Evolutionary conservation across 2,329 filamentous ascomycete genomes (phyloP).

Genomic region (Dactylellina haptotyla): DNA sequence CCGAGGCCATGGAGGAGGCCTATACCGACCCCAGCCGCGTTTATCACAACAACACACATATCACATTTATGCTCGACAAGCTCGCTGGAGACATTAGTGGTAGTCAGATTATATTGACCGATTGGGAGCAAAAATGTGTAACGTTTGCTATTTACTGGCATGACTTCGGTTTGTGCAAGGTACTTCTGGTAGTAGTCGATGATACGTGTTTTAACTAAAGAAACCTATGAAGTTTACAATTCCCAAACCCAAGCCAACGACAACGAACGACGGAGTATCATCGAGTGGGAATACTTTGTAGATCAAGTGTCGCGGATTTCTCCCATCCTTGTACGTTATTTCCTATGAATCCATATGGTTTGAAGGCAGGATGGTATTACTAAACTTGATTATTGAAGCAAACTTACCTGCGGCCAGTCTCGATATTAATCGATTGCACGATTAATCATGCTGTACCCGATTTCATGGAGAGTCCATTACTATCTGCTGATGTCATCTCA

Average conservation of each 20-base stretch:
- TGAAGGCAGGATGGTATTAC: background rate
- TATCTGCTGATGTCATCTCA: constrained; percentile 8
- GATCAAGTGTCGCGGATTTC: constrained; percentile 18
- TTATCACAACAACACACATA: constrained; percentile 46
- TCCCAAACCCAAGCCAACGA: constrained; percentile 24
- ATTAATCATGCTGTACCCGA: constrained; percentile 26
- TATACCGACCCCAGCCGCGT: constrained; percentile 19
- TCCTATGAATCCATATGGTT: background rate
- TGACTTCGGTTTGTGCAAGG: constrained; percentile 36
- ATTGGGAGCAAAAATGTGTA: constrained; percentile 29
- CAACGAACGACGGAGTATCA: constrained; percentile 41
- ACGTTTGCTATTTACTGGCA: constrained; percentile 52
- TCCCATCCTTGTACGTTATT: constrained; percentile 21
- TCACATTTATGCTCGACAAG: constrained; percentile 44
- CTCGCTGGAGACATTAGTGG: constrained; percentile 17
- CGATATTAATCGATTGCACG: constrained; percentile 31
- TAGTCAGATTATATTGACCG: constrained; percentile 13
- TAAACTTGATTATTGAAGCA: constrained; percentile 11
- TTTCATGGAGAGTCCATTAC: background rate
- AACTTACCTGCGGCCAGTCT: constrained; percentile 34
- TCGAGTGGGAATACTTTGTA: constrained; percentile 43
- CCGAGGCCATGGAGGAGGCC: constrained; percentile 21
- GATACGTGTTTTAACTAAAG: background rate
- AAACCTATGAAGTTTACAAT: constrained; percentile 25
- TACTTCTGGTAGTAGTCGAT: background rate